Evolutionary conservation across 495 filamentous ascomycete genomes (phyloP), one percentile per base, ranked within the genome.

Genomic region (Entonaema liquescens): DNA sequence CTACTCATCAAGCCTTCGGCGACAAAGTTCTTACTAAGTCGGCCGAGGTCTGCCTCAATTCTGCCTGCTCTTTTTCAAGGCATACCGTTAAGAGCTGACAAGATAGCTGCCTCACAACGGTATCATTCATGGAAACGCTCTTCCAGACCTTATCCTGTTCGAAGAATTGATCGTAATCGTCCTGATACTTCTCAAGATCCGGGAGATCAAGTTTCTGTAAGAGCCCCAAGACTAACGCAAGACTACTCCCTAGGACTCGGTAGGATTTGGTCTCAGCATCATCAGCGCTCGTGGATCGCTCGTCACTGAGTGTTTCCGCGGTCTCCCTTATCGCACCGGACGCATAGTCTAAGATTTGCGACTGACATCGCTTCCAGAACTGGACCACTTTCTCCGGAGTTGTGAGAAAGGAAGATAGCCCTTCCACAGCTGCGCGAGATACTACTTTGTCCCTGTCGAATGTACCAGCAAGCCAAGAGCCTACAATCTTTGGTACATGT

Each of bases 241-340:
- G 74, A 70, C 85, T 88, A 19, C 89, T 88, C 15, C 89, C 89
- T 21, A 93, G 85, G 5, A 97, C 93, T 61, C 95, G 85, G 29
- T 88, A 84, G 79, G 96, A 95, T 73, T 97, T 98, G 2, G 89
- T 88, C 62, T 92, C 83, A 0, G 92, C 87, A 73, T 99, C 95
- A 71, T 98, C 94, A 11, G 90, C 82, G 65, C 89, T 95, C 28
- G 91, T 89, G 5, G 88, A 92, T 58, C 94, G 86, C 78, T 94
- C 90, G 77, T 98, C 96, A 75, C 94, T 97, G 52, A 99, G 82
- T 0, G 93, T 95, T 26, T 88, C 82, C 2, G 88, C 79, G 2
- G 90, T 93, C 79, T 99, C 95, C 52, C 90, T 87, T 33, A 94
- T 83, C 17, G 92, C 92, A 79, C 92, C 88, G 40, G 84, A 87